These are phyloP conservation scores for Paspalum vaginatum DNA, from an alignment of 176 grass and related monocot species.

Conservation along the genomic window DNA sequence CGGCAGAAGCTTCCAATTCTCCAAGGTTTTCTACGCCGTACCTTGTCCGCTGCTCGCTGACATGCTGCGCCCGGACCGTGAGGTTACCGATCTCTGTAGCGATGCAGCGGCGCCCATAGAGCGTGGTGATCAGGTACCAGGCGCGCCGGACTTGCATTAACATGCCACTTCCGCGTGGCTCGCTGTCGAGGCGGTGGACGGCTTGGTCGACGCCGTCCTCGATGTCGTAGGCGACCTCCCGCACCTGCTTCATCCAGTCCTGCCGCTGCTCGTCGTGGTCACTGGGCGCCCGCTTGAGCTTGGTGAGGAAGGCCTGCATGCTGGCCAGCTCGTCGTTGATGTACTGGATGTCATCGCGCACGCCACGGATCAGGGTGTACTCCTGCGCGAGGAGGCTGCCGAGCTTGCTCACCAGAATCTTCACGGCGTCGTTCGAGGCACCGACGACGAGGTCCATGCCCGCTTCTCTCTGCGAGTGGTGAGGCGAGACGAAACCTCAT, in stretches of 20 bases:
- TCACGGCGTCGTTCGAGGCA: not conserved
- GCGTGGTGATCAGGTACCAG: not conserved
- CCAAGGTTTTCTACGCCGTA: not conserved
- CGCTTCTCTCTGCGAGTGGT: too few species aligned
- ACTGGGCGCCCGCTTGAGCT: not conserved
- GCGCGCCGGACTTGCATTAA: not conserved
- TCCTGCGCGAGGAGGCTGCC: conserved; percentile 16
- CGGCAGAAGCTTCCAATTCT: too few species aligned
- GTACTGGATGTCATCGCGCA: not conserved
- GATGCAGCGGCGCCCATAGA: not conserved
- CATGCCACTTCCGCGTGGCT: not conserved
- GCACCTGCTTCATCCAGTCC: conserved; percentile 18
- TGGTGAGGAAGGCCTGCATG: conserved; percentile 24
- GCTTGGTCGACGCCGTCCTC: not conserved
- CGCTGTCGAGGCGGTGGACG: not conserved
- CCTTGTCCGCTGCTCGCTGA: not conserved
- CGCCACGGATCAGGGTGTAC: not conserved
- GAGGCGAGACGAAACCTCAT: too few species aligned
- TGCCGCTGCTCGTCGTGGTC: not conserved
- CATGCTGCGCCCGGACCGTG: not conserved
- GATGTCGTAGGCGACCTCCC: conserved; percentile 20
- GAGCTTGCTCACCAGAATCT: not conserved
- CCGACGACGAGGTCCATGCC: conserved; percentile 10
- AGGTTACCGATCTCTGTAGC: not conserved
- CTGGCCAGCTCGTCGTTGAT: conserved; percentile 29